Conservation (phyloP, 768 basidiomycete species). For the Trametes punicea region DNA sequence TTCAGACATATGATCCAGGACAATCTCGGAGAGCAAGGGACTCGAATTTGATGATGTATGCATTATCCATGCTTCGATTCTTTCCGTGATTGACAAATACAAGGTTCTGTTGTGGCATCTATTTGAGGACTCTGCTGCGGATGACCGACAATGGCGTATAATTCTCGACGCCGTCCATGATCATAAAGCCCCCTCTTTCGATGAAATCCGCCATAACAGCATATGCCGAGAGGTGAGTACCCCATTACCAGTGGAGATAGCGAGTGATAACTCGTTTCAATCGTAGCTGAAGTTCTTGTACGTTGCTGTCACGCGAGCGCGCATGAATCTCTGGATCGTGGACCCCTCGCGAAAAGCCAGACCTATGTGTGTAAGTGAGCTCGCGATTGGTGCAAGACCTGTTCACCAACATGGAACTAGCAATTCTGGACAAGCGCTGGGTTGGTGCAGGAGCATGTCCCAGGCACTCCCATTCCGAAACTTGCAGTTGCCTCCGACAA, state of each 20-base stretch:
- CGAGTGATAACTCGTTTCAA: not conserved
- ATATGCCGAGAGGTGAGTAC: slow-evolving; percentile 36
- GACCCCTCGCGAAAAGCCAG: slow-evolving; percentile 56
- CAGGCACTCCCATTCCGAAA: slow-evolving; percentile 47
- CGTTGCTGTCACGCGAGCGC: slow-evolving; percentile 67
- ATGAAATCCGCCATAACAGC: slow-evolving; percentile 47
- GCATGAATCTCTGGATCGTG: slow-evolving; percentile 67
- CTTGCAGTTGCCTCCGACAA: slow-evolving; percentile 50
- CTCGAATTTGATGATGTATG: slow-evolving; percentile 63
- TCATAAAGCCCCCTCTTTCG: slow-evolving; percentile 43
- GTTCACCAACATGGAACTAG: slow-evolving; percentile 30
- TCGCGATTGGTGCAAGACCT: not conserved
- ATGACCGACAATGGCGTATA: slow-evolving; percentile 55
- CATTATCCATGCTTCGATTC: not conserved
- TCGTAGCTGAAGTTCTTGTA: slow-evolving; percentile 62
- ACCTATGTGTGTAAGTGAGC: slow-evolving; percentile 51
- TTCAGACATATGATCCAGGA: slow-evolving; percentile 27
- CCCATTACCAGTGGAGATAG: not conserved
- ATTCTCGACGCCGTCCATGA: slow-evolving; percentile 40
- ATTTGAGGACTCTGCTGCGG: slow-evolving; percentile 59
- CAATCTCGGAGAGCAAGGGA: slow-evolving; percentile 63
- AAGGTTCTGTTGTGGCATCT: slow-evolving; percentile 76
- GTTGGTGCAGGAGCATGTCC: slow-evolving; percentile 47
- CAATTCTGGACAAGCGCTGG: slow-evolving; percentile 46
- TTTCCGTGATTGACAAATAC: not conserved